Conservation (phyloP, 2,329 filamentous ascomycete genomes). For the Aureobasidium sp. region DNA sequence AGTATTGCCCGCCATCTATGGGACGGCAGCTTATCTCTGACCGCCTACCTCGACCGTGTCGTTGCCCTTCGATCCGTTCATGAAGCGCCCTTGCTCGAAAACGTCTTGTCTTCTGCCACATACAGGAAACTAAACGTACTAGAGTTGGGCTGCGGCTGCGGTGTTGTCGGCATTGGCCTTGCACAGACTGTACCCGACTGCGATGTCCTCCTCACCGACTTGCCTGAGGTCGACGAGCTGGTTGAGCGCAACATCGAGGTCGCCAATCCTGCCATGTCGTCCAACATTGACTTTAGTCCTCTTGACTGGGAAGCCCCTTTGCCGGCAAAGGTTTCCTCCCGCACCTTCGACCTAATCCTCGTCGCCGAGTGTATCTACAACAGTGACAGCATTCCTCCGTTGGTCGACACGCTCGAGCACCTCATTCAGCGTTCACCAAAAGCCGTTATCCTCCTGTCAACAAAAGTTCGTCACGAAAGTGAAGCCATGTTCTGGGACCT, state of each 20-base stretch:
- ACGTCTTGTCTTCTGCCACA: slow-evolving; percentile 28
- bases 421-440: slow-evolving; percentile 41
- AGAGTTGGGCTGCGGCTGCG: slow-evolving; percentile 61
- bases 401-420: slow-evolving; percentile 49
- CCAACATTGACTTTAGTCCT: slow-evolving; percentile 38
- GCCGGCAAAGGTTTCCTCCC: slow-evolving; percentile 26
- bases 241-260: slow-evolving; percentile 45
- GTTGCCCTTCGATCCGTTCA: slow-evolving; percentile 24
- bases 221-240: slow-evolving; percentile 55
- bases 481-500: slow-evolving; percentile 59
- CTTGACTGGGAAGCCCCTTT: slow-evolving; percentile 56
- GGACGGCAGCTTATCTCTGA: slow-evolving; percentile 54
- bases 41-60: slow-evolving; percentile 42
- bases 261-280: slow-evolving; percentile 34
- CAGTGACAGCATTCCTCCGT: slow-evolving; percentile 52
- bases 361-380: slow-evolving; percentile 70
- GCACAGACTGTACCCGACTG: slow-evolving; percentile 44
- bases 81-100: slow-evolving; percentile 29
- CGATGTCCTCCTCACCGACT: slow-evolving; percentile 54
- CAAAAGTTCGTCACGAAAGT: slow-evolving; percentile 59
- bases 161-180: slow-evolving; percentile 58
- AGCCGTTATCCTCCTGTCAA: slow-evolving; percentile 48
- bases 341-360: slow-evolving; percentile 50
- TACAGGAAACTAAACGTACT: slow-evolving; percentile 42
- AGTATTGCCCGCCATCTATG: slow-evolving; percentile 65